Evolutionary conservation across 768 basidiomycete genomes (phyloP), one percentile per base, ranked within the genome.

Genomic region (Neoboletus magnificus): DNA sequence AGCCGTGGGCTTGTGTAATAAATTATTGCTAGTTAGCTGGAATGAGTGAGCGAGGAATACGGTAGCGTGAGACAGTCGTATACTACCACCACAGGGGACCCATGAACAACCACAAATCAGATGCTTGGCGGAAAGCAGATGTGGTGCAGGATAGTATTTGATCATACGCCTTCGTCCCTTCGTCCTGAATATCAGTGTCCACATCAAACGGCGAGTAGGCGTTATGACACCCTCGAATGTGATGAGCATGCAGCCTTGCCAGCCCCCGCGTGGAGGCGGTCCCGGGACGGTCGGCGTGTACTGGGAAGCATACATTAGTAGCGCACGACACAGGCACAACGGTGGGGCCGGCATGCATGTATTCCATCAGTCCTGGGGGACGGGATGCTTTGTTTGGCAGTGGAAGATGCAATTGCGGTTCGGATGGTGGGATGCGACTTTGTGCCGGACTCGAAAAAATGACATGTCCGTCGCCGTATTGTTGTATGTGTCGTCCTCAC

Each of bases 141-240:
- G 18, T 6, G 7, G 23, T 18, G 39, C 4, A n/a, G 1, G 39
- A 40, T 4, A n/a, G 37, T 9, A 20, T 15, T 62, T 45, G 66
- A 50, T 70, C 70, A 44, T 71, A 70, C 5, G 64, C 60, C 39
- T 59, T 67, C 69, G 71, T 69, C 9, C 62, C 58, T 48, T 67
- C 69, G 48, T 70, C 69, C 22, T 71, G 50, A 2, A 53, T 59
- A 30, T 69, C 70, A 7, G 46, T 46, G 37, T 70, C 70, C 56
- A 71, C 18, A 35, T 64, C 67, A 46, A 70, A 71, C 15, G 69
- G 71, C 25, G 70, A 70, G 30, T 67, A 70, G 7, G 67, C 49
- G 22, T 68, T 65, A 37, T 52, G 49, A 22, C 6, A n/a, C 25
- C 30, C 12, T 33, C 33, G 55, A 37, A 11, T 39, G 29, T 29